Evolutionary conservation across 805 yeast genomes (phyloP).

Genomic region (Phaffomyces opuntiae): DNA sequence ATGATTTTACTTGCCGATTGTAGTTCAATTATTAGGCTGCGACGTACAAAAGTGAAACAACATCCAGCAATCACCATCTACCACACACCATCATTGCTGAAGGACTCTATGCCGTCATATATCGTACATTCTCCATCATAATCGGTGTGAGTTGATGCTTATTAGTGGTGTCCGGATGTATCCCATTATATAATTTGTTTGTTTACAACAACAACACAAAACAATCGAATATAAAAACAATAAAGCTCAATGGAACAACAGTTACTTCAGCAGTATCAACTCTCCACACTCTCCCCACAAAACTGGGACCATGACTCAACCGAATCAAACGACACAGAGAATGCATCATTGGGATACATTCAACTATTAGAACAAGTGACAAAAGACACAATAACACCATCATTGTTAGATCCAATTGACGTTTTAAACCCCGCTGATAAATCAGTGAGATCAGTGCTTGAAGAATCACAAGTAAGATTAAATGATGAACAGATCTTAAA

Average conservation of each 20-base stretch:
- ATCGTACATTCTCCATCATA: too few species aligned
- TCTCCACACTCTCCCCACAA: conserved; percentile 35
- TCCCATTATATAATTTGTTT: background rate
- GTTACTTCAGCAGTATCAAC: conserved; percentile 34
- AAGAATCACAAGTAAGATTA: conserved; percentile 31
- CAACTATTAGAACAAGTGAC: conserved; percentile 16
- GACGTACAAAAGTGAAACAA: too few species aligned
- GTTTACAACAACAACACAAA: background rate
- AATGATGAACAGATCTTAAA: conserved; percentile 31
- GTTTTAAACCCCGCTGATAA: conserved; percentile 49
- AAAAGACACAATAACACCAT: conserved; percentile 18
- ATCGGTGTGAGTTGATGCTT: too few species aligned
- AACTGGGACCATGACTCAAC: conserved; percentile 31
- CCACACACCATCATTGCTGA: too few species aligned
- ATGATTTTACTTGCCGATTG: too few species aligned
- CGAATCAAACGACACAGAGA: conserved; percentile 18
- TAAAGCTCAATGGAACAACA: conserved; percentile 17
- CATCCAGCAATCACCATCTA: too few species aligned
- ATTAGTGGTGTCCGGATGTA: too few species aligned
- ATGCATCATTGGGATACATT: conserved; percentile 3
- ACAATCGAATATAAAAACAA: background rate
- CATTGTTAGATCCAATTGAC: conserved; percentile 35
- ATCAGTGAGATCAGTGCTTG: conserved; percentile 36
- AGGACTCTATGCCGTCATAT: too few species aligned
- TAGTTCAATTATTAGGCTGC: too few species aligned